These are phyloP conservation scores for Microbotryomycetes sp. DNA, from an alignment of 1,284 basidiomycete species.

Conservation along the genomic window DNA sequence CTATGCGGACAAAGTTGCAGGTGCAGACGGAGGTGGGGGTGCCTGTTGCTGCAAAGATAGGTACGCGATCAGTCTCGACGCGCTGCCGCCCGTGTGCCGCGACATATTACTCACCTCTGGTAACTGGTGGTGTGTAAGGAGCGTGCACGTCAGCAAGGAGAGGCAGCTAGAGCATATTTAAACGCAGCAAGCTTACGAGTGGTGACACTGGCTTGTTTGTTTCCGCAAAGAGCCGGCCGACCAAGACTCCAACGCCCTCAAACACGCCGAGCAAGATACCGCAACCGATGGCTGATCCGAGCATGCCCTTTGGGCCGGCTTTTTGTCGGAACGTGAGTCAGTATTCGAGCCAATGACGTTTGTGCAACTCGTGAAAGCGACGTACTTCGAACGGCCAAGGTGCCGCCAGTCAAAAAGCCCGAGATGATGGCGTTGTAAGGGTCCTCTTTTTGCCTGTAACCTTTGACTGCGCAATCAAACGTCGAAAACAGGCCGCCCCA, in stretches of 20 bases:
- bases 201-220: slow-evolving; percentile 29
- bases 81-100: background rate
- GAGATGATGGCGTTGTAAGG: slow-evolving; percentile 99
- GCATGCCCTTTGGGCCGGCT: slow-evolving; percentile 87
- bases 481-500: slow-evolving; percentile 55
- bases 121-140: no score
- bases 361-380: slow-evolving; percentile 34
- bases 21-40: background rate
- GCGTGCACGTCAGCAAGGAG: background rate
- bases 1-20: background rate
- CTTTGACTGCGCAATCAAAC: slow-evolving; percentile 97
- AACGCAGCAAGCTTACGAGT: background rate
- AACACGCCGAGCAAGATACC: slow-evolving; percentile 82
- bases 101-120: background rate
- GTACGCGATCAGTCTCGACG: background rate
- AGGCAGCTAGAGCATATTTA: background rate
- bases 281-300: slow-evolving; percentile 87
- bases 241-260: slow-evolving; percentile 84
- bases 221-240: slow-evolving; percentile 50
- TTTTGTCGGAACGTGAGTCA: slow-evolving; percentile 5
- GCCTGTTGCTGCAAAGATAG: background rate
- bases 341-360: background rate
- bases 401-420: slow-evolving; percentile 96
- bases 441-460: slow-evolving; percentile 96
- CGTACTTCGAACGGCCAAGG: slow-evolving; percentile 86